Evolutionary conservation across 2,329 filamentous ascomycete species (phyloP).

Genomic region (Anthostomella pinea): DNA sequence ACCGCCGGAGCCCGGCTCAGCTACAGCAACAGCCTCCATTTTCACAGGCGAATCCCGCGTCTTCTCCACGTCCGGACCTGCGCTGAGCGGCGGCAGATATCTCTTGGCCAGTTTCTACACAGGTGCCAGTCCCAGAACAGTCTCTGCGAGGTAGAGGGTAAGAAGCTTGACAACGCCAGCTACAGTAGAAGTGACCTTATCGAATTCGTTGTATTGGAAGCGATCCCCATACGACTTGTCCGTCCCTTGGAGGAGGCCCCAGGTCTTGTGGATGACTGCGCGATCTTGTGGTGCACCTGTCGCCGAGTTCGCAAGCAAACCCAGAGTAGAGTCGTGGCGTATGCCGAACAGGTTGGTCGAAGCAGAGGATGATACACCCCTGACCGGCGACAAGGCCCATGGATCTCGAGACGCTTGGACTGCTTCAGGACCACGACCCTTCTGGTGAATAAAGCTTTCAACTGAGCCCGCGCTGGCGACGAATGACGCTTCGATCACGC

Average conservation of each 20-base stretch:
- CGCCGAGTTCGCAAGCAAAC: conserved; percentile 13
- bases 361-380: conserved; percentile 1
- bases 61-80: conserved; percentile 18
- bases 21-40: conserved; percentile 19
- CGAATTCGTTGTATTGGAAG: conserved; percentile 21
- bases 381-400: conserved; percentile 15
- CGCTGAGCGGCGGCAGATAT: conserved; percentile 14
- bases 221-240: conserved; percentile 13
- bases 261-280: conserved; percentile 19
- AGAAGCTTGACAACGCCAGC: conserved; percentile 10
- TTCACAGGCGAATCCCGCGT: conserved; percentile 5
- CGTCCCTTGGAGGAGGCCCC: conserved; percentile 17
- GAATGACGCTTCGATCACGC: too few species aligned
- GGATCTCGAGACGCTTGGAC: conserved; percentile 15
- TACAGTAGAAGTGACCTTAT: conserved; percentile 9
- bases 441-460: not conserved
- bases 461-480: too few species aligned
- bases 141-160: conserved; percentile 1
- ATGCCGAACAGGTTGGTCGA: conserved; percentile 14
- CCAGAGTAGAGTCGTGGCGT: conserved; percentile 12
- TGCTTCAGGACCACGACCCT: not conserved
- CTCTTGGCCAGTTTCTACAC: conserved; percentile 4
- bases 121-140: conserved; percentile 2
- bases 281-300: conserved; percentile 12
- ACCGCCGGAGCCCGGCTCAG: conserved; percentile 7